Evolutionary conservation across 2,329 filamentous ascomycete species (phyloP).

Genomic region (Talaromyces albobiverticillius): DNA sequence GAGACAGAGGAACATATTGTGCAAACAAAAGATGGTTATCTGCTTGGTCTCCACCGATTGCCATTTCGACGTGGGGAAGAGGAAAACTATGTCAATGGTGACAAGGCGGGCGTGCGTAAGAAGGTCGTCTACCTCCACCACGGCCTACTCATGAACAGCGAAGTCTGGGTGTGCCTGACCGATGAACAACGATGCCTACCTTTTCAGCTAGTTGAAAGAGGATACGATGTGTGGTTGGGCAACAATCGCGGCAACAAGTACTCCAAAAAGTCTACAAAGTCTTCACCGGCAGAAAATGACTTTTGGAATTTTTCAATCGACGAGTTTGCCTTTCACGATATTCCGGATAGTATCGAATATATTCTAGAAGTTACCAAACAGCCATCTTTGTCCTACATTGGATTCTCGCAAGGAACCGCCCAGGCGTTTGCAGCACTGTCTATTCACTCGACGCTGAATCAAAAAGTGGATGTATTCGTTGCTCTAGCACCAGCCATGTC

Average conservation of each 20-base stretch:
- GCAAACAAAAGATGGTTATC: conserved; percentile 89
- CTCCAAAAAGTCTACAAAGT: conserved; percentile 84
- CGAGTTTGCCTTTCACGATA: conserved; percentile 96
- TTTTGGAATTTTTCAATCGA: conserved; percentile 99
- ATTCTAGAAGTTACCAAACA: conserved; percentile 81
- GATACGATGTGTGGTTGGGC: conserved; percentile 96
- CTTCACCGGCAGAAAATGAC: conserved; percentile 67
- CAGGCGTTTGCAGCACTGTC: conserved; percentile 93
- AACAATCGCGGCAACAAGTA: conserved; percentile 99
- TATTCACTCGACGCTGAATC: conserved; percentile 87
- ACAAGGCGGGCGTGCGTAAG: conserved; percentile 66
- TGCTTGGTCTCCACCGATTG: conserved; percentile 84
- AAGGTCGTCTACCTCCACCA: conserved; percentile 93
- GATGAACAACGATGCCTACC: conserved; percentile 82
- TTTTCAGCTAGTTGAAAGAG: conserved; percentile 82
- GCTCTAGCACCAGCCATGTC: conserved; percentile 96
- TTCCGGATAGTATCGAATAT: conserved; percentile 90
- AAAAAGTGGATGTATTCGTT: conserved; percentile 93
- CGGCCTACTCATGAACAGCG: conserved; percentile 96
- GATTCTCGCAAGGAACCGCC: conserved; percentile 94
- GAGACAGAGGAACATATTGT: conserved; percentile 94
- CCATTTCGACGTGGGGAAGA: conserved; percentile 82
- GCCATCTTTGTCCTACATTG: conserved; percentile 86
- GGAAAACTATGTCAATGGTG: conserved; percentile 69
- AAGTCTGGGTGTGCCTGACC: conserved; percentile 94